Evolutionary conservation across 1,139 yeast species (phyloP).

Genomic region (Lizanozyma gosingica): DNA sequence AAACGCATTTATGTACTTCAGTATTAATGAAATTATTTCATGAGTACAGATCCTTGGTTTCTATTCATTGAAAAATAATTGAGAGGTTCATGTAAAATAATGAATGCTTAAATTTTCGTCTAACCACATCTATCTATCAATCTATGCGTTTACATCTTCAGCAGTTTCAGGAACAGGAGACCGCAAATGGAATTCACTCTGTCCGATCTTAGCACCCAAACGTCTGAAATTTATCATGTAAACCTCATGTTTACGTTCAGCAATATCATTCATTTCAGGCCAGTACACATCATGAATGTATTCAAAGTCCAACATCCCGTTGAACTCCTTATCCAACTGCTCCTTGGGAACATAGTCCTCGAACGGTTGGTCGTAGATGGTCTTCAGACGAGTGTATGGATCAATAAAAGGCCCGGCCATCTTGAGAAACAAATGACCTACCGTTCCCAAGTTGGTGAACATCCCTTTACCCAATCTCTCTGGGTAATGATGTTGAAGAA

Average conservation of each 20-base stretch:
- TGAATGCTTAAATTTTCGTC: too few relatives aligned
- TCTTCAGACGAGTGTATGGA: conserved; percentile 41
- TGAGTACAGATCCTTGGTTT: too few relatives aligned
- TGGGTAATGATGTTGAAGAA: conserved; percentile 40
- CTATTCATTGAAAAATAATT: too few relatives aligned
- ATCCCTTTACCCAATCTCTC: conserved; percentile 41
- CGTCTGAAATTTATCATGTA: conserved; percentile 30
- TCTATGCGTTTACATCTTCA: too few relatives aligned
- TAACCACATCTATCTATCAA: too few relatives aligned
- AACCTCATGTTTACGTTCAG: conserved; percentile 25
- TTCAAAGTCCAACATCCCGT: conserved; percentile 35
- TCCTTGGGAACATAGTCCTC: conserved; percentile 36
- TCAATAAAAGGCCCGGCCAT: conserved; percentile 42
- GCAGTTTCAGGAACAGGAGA: too few relatives aligned
- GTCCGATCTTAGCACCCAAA: conserved; percentile 33
- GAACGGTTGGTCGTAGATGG: conserved; percentile 41
- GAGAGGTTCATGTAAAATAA: too few relatives aligned
- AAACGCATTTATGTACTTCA: too few relatives aligned
- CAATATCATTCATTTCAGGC: conserved; percentile 33
- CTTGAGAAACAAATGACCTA: conserved; percentile 40
- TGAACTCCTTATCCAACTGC: conserved; percentile 40
- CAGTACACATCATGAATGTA: conserved; percentile 36
- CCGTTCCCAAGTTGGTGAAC: conserved; percentile 40
- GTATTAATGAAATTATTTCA: too few relatives aligned
- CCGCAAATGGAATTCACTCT: conserved; percentile 38